These are phyloP conservation scores for Nemania abortiva DNA, from an alignment of 2,329 filamentous ascomycete genomes.

Conservation along the genomic window DNA sequence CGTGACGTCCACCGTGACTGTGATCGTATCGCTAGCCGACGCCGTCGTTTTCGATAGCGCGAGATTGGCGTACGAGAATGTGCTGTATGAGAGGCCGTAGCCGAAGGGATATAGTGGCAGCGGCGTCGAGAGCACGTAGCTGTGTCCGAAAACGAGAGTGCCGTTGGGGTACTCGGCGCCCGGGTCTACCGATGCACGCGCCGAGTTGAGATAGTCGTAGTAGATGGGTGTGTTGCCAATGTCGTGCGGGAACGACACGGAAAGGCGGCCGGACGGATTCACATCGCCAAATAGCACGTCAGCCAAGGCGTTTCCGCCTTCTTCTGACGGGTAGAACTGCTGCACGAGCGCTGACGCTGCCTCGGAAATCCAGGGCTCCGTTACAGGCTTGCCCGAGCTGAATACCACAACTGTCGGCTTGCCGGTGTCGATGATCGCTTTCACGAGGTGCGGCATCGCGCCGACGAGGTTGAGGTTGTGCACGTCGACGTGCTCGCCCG, in stretches of 20 bases:
- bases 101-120: constrained; percentile 74
- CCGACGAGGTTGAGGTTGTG: constrained; percentile 74
- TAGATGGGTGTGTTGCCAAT: constrained; percentile 76
- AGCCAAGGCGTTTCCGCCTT: constrained; percentile 75
- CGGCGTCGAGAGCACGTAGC: constrained; percentile 72
- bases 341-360: constrained; percentile 75
- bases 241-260: constrained; percentile 75
- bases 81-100: constrained; percentile 74
- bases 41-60: constrained; percentile 62
- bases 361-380: constrained; percentile 77
- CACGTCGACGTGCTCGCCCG: constrained; percentile 79
- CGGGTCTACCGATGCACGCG: constrained; percentile 64
- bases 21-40: constrained; percentile 64
- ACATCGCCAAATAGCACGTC: constrained; percentile 74
- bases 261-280: constrained; percentile 74
- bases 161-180: constrained; percentile 68
- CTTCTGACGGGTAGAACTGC: constrained; percentile 79
- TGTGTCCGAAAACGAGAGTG: constrained; percentile 71
- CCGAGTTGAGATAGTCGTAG: constrained; percentile 80
- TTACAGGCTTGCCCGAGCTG: constrained; percentile 77
- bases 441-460: constrained; percentile 74
- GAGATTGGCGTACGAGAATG: constrained; percentile 69
- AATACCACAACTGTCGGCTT: constrained; percentile 77
- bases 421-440: constrained; percentile 74
- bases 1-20: constrained; percentile 70